Evolutionary conservation across 164 flowering plant genomes (phyloP), one percentile per base, ranked within the genome.

Genomic region (Aristolochia fimbriata): DNA sequence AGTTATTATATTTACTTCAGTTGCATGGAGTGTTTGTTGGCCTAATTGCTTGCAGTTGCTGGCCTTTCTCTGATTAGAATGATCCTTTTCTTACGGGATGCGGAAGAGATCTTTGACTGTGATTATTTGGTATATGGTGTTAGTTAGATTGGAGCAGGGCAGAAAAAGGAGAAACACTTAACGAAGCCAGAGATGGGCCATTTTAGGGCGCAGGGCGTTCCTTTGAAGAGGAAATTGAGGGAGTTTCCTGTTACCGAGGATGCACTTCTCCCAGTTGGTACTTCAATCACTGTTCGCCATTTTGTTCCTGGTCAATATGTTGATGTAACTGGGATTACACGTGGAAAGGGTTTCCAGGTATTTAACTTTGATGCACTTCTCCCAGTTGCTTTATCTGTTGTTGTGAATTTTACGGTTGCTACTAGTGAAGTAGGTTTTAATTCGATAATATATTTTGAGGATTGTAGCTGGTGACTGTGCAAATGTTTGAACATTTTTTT

Each of bases 261-360:
- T 77, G 99, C 85, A 0, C 90, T 93, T 64, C 88, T 93, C 55
- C 97, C 99, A n/a, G 75, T 86, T 71, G 99, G 99, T 62, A 79
- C 92, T 0, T 56, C 76, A 0, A 68, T 93, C 53, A 73, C 75
- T 33, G 99, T 90, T 58, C 96, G 97, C 25, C 99, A 93, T 79
- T 93, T 93, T 73, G 79, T 93, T 71, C 92, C 96, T 0, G 99
- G 99, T 15, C 99, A 93, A 65, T 85, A 76, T 66, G 89, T 93
- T 14, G 99, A 93, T 74, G 81, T 93, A 56, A 77, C 86, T 24
- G 99, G 97, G 65, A 90, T 88, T 66, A 77, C 94, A 0, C 77
- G 66, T 51, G 99, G 99, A 43, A 90, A 93, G 77, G 99, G 99
- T 62, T 90, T 90, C 70, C 99, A 92, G 98, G 98, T 91, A 58